A percentile compares a stretch with the other conserved stretches of the same genome.
phyloP scores from a whole-genome alignment of 305 asterid genomes.

The Rubia balearica region DNA sequence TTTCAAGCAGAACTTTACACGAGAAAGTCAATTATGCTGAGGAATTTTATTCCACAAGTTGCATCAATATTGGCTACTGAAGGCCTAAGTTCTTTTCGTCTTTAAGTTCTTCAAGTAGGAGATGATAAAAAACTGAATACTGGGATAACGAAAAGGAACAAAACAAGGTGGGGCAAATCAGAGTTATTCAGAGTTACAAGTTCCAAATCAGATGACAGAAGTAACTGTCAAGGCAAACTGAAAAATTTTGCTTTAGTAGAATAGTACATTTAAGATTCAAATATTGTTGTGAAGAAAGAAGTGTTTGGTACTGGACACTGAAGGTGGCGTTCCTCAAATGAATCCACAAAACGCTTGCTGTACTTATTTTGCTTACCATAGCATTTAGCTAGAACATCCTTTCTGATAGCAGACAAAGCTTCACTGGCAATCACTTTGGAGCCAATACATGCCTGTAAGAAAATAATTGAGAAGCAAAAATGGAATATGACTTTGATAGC shows the following conservation, averaged over 20 bases:
- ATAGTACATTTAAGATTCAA: background rate
- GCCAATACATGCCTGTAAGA: conserved; percentile 71
- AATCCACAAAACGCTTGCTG: background rate
- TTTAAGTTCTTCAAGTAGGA: background rate
- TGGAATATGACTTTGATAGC: background rate
- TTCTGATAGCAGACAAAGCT: conserved; percentile 82
- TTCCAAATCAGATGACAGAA: background rate
- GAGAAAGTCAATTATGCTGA: background rate
- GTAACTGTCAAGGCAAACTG: background rate
- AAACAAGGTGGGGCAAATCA: too few relatives aligned
- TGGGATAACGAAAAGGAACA: background rate
- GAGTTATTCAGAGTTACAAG: background rate
- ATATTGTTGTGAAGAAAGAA: background rate
- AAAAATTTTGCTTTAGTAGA: background rate
- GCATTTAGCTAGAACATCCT: conserved; percentile 93
- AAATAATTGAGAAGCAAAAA: background rate
- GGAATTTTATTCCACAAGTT: background rate
- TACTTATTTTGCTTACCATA: conserved; percentile 43
- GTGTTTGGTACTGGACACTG: background rate
- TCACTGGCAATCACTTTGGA: conserved; percentile 92
- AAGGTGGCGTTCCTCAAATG: background rate
- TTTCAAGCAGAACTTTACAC: background rate
- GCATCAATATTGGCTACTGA: background rate
- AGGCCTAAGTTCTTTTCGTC: background rate
- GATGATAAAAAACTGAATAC: background rate